Percentiles rank a stretch among this genome's conserved stretches.
Evolutionary conservation across 176 grass and related monocot species (phyloP).

Genomic region (Zoysia japonica): DNA sequence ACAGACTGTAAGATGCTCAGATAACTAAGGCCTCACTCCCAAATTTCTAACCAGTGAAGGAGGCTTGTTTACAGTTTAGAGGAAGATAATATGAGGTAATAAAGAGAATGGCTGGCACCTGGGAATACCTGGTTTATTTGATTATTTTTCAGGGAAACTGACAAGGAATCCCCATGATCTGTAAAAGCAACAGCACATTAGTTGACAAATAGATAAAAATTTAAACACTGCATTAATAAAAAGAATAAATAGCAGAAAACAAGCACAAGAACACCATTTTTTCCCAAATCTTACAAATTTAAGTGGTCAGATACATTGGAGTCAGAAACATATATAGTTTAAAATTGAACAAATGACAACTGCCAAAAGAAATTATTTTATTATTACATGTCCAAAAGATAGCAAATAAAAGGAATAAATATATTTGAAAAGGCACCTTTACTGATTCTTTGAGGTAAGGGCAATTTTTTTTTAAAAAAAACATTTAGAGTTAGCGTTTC

Average conservation of each 20-base stretch:
- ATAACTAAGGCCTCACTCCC: background rate
- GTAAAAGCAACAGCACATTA: slow-evolving; percentile 19
- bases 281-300: background rate
- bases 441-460: background rate
- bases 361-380: background rate
- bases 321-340: slow-evolving; percentile 11
- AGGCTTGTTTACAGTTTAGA: slow-evolving; percentile 2
- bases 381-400: background rate
- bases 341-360: background rate
- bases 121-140: slow-evolving; percentile 41
- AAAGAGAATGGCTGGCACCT: slow-evolving; percentile 10
- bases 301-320: background rate
- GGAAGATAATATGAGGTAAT: background rate
- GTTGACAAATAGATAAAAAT: slow-evolving; percentile 12
- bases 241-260: background rate
- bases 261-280: background rate
- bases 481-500: background rate
- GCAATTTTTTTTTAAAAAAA: background rate
- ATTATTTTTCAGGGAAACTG: slow-evolving; percentile 9
- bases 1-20: slow-evolving; percentile 5
- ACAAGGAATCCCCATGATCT: slow-evolving; percentile 40
- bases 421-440: background rate
- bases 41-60: background rate
- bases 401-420: background rate
- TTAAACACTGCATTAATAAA: background rate